phyloP scores from a whole-genome alignment of 164 flowering plant genomes.

The Magnolia officinalis region DNA sequence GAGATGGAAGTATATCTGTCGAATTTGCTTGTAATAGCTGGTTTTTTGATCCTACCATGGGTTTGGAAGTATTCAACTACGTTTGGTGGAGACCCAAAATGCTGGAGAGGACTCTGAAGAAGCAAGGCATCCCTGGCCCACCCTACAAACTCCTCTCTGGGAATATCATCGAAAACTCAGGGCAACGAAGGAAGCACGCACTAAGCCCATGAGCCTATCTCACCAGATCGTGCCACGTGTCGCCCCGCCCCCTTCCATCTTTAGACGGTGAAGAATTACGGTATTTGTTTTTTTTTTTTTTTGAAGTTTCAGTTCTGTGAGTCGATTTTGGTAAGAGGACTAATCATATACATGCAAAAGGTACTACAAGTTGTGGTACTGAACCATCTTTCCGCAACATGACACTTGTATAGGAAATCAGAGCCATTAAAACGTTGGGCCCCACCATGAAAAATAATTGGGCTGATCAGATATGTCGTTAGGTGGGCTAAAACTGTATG shows the following conservation, averaged over 20 bases:
- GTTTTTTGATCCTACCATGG: background rate
- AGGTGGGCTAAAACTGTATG: no score
- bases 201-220: constrained; percentile 14
- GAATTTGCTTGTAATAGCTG: background rate
- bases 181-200: background rate
- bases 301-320: no score
- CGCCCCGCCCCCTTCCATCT: constrained; percentile 3
- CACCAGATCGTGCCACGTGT: constrained; percentile 13
- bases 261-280: constrained; percentile 10
- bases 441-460: no score
- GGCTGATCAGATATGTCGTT: no score
- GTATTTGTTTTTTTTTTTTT: background rate
- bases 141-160: constrained; percentile 9
- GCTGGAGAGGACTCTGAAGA: background rate
- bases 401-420: no score
- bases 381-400: no score
- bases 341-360: no score
- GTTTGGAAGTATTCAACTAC: background rate
- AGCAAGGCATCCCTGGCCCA: constrained; percentile 15
- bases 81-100: background rate
- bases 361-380: no score
- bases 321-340: no score
- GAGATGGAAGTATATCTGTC: background rate
- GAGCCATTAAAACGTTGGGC: no score
- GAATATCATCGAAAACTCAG: background rate